Evolutionary conservation across 140 eudicot species (phyloP), one percentile per base, ranked within the genome.

Genomic region (Erigeron philadelphicus): DNA sequence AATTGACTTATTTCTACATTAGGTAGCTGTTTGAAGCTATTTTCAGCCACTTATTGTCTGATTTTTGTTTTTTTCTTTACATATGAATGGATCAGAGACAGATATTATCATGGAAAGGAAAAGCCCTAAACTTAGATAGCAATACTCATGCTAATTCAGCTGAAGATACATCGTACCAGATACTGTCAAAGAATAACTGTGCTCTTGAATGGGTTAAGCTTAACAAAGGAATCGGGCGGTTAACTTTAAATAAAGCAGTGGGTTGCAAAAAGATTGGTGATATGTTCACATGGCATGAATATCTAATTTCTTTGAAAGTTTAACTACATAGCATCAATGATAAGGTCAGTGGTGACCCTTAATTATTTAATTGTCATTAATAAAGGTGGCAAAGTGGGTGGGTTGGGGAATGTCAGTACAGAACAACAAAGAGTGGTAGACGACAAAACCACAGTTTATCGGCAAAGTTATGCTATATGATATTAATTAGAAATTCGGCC

Each of bases 81-180:
- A 15, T 53, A 53, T 77, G 68, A 47, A 59, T 82, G 87, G 90
- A 78, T 84, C 96, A 52, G 97, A 91, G 73, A 88, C 95, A 1
- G 97, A 91, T 71, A 91, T 91, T 25, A 77, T 84, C 49, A 0
- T 96, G 96, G 42, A 86, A 91, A 72, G 97, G 95, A 7, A 91
- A 86, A 76, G 96, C 97, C 1, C 68, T 91, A 60, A 80, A 86
- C 73, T 83, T 91, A 6, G 78, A 49, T 11, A 78, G 78, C 11
- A 91, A 88, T 81, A 96, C 97, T 68, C 97, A 91, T 61, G 95
- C 84, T 2, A 96, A 91, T 75, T 96, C 96, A 23, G 96, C 95
- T 31, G 97, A 91, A 54, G 96, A 88, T 70, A 91, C 97, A 7
- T 76, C 88, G 49, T 91, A 91, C 41, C 74, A 91, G 58, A 88